Evolutionary conservation across 805 yeast species (phyloP).

Genomic region (Zygoascus tannicola): DNA sequence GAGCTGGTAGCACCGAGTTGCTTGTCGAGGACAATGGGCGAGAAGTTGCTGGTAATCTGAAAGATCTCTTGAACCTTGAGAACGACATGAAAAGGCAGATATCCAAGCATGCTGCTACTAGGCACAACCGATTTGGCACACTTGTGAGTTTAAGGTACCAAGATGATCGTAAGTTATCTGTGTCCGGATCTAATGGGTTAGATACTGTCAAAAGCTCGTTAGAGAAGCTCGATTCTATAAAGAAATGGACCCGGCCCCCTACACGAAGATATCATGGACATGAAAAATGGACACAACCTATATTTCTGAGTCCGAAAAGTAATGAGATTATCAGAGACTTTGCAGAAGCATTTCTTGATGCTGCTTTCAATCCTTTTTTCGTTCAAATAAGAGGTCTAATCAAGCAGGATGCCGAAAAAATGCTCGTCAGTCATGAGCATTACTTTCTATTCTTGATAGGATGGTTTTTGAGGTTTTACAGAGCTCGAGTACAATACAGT

Average conservation of each 20-base stretch:
- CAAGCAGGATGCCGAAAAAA: constrained; percentile 30
- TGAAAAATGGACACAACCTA: constrained; percentile 19
- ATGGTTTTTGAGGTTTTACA: constrained; percentile 71
- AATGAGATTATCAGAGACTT: constrained; percentile 34
- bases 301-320: constrained; percentile 21
- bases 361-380: constrained; percentile 64
- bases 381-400: constrained; percentile 41
- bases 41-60: constrained; percentile 42
- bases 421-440: constrained; percentile 21
- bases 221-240: constrained; percentile 54
- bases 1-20: constrained; percentile 1
- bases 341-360: constrained; percentile 54
- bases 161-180: constrained; percentile 48
- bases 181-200: constrained; percentile 66
- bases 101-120: constrained; percentile 45
- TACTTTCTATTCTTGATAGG: constrained; percentile 53
- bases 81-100: constrained; percentile 41
- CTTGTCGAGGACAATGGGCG: constrained; percentile 1
- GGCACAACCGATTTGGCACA: constrained; percentile 92
- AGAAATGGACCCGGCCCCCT: constrained; percentile 50
- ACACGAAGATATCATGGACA: not conserved
- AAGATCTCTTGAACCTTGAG: constrained; percentile 49
- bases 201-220: constrained; percentile 44
- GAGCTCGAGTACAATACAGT: constrained; percentile 23
- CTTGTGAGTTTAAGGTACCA: constrained; percentile 60